phyloP scores from a whole-genome alignment of 139 green algal species.

The Gonium pectorale region DNA sequence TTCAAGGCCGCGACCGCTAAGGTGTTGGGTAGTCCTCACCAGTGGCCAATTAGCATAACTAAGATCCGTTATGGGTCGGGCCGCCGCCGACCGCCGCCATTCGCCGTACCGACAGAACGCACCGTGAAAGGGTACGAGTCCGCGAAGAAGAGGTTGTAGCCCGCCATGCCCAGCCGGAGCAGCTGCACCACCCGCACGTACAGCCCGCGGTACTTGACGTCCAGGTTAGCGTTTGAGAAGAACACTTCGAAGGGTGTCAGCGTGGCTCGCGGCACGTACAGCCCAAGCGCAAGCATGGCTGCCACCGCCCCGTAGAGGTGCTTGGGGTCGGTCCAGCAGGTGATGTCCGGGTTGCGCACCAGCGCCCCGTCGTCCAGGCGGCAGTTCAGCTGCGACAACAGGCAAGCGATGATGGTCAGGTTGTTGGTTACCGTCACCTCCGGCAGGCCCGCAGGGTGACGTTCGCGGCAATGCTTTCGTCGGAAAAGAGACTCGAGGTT shows the following conservation, averaged over 20 bases:
- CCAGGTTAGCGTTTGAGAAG: constrained; percentile 32
- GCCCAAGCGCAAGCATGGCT: constrained; percentile 4
- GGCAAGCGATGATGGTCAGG: constrained; percentile 29
- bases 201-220: constrained; percentile 40
- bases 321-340: constrained; percentile 16
- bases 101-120: too few species aligned
- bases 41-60: too few species aligned
- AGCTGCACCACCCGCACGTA: constrained; percentile 42
- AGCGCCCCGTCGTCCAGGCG: not conserved
- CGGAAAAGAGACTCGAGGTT: too few species aligned
- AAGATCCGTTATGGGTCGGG: too few species aligned
- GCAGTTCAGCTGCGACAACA: constrained; percentile 33
- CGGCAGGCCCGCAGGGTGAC: too few species aligned
- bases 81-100: too few species aligned
- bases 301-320: constrained; percentile 29
- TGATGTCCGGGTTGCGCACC: constrained; percentile 26
- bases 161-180: constrained; percentile 37
- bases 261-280: constrained; percentile 31
- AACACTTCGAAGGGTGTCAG: constrained; percentile 38
- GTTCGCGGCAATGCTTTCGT: too few species aligned
- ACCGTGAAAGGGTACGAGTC: constrained; percentile 19
- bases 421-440: too few species aligned
- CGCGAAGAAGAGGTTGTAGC: constrained; percentile 36
- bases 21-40: too few species aligned
- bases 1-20: too few species aligned